Percentiles rank a stretch among this genome's conserved stretches.
phyloP scores from a whole-genome alignment of 176 grass and related monocot genomes.

The Musa beccarii region DNA sequence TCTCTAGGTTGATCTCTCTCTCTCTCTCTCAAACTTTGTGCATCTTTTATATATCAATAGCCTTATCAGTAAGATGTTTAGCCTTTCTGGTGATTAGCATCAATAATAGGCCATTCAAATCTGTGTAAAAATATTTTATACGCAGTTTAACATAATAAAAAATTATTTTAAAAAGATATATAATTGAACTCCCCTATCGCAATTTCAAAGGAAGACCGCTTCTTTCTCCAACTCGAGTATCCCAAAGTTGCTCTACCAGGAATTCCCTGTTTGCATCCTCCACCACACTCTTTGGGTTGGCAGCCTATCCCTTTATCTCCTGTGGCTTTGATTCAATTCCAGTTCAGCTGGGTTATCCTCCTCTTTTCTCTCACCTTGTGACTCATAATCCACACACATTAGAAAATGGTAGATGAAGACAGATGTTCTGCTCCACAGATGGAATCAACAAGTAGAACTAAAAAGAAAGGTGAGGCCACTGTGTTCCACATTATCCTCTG shows the following conservation, averaged over 20 bases:
- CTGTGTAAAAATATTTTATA: too few relatives aligned
- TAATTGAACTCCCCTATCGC: too few relatives aligned
- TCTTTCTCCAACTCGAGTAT: neutral
- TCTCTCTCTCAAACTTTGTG: too few relatives aligned
- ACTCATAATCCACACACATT: neutral
- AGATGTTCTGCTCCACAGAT: neutral
- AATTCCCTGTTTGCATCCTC: conserved; percentile 1
- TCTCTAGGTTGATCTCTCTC: too few relatives aligned
- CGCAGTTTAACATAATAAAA: too few relatives aligned
- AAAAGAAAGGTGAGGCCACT: conserved; percentile 1
- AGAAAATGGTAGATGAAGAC: neutral
- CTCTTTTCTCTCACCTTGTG: neutral
- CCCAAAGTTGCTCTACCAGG: neutral
- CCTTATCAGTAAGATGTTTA: too few relatives aligned
- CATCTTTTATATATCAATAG: too few relatives aligned
- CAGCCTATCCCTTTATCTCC: neutral
- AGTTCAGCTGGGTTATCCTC: neutral
- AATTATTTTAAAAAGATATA: too few relatives aligned
- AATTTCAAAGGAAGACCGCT: neutral
- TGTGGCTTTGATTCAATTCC: neutral
- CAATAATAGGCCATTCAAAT: too few relatives aligned
- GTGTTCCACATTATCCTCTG: conserved; percentile 6
- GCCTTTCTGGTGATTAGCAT: too few relatives aligned
- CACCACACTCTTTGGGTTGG: neutral
- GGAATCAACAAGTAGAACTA: neutral